Evolutionary conservation across 768 basidiomycete species (phyloP), one percentile per base, ranked within the genome.

Genomic region (Leccinum uliginosum): DNA sequence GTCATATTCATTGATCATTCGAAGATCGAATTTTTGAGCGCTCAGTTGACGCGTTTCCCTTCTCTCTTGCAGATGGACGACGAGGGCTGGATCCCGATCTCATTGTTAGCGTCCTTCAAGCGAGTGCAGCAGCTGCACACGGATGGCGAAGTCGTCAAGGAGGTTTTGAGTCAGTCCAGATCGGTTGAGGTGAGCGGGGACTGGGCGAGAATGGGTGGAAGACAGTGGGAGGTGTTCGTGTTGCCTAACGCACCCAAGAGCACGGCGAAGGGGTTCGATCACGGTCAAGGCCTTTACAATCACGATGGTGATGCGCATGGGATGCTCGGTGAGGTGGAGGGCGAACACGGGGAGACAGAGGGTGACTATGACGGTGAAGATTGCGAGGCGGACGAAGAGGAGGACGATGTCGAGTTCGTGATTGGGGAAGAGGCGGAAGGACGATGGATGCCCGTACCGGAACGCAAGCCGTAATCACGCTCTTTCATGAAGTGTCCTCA

Each of bases 101-200:
- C 81, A 14, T 75, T 93, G 51, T 79, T 98, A 55, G 88, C 91
- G 1, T 90, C 91, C 11, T 98, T 97, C 78, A 91, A 90, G 65
- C 87, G 94, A 43, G 82, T 96, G 54, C 81, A 78, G 64, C 78
- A 77, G 49, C 71, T 95, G 54, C 91, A 91, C 7, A 65, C 66
- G 51, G 81, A 86, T 51, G 59, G 70, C 21, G 74, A 80, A 24
- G 73, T 89, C 40, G 88, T 96, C 44, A 75, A 75, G 49, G 90
- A 93, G 30, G 85, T 88, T 12, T 77, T 95, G 61, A 71, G 62
- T 10, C 75, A 87, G 19, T 93, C 91, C 6, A 74, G 74, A 7
- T 61, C 87, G 24, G 82, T 91, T 51, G 87, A 96, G 70, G 84
- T 94, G n/a, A 76, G 72, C 26, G 74, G 78, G 8, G 79, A 83